phyloP scores from a whole-genome alignment of 140 eudicot genomes.

The Oenanthe javanica region DNA sequence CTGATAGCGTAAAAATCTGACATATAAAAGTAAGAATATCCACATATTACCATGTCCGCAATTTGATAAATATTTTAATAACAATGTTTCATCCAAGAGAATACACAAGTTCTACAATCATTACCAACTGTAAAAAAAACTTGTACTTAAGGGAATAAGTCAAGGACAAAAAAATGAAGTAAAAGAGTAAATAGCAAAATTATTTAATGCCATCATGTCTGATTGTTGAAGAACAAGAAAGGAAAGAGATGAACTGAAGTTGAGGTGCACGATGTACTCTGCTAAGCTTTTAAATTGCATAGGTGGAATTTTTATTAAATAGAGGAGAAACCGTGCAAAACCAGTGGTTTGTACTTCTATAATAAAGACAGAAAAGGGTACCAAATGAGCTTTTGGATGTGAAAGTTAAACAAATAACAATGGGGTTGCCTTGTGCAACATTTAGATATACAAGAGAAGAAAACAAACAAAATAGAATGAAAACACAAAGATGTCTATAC shows the following conservation, averaged over 20 bases:
- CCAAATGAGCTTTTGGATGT: not conserved
- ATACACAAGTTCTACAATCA: not conserved
- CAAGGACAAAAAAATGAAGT: not conserved
- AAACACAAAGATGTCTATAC: not conserved
- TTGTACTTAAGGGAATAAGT: not conserved
- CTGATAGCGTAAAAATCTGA: slow-evolving; percentile 89
- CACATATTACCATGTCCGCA: not conserved
- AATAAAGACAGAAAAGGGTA: not conserved
- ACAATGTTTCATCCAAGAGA: not conserved
- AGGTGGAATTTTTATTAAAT: not conserved
- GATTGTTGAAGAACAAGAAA: not conserved
- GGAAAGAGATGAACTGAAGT: not conserved
- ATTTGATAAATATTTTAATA: not conserved
- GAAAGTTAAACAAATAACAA: not conserved
- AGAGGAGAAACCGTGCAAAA: not conserved
- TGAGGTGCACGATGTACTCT: not conserved
- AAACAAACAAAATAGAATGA: too few relatives aligned
- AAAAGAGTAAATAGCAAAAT: not conserved
- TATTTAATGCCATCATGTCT: not conserved
- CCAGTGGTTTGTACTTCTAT: not conserved
- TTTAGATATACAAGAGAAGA: not conserved
- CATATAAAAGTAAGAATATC: slow-evolving; percentile 7
- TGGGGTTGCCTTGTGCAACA: not conserved
- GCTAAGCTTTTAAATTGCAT: not conserved
- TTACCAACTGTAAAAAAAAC: not conserved